These are phyloP conservation scores for Solanum medicagineum DNA, from an alignment of 257 asterid genomes.

Conservation along the genomic window DNA sequence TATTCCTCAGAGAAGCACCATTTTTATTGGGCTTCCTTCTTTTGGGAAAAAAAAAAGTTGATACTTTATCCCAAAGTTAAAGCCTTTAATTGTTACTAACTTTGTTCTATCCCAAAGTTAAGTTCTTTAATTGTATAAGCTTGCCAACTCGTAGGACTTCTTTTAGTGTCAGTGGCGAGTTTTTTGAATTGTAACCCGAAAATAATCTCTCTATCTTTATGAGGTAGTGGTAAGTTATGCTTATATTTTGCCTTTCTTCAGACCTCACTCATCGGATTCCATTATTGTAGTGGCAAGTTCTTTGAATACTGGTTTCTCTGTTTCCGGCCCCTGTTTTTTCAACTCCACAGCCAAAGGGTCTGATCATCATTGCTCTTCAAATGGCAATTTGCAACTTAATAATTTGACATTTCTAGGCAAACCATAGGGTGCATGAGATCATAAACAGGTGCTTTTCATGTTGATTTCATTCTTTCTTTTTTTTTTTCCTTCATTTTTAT, in stretches of 20 bases:
- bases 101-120: not conserved
- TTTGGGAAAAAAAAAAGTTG: slow-evolving; percentile 7
- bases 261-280: too few species aligned
- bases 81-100: not conserved
- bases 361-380: not conserved
- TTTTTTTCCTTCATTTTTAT: not conserved
- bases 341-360: not conserved
- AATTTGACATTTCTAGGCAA: not conserved
- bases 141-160: not conserved
- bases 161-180: not conserved
- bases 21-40: not conserved
- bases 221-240: too few species aligned
- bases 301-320: not conserved
- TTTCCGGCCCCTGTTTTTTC: not conserved
- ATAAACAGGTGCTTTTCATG: not conserved
- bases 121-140: not conserved
- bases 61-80: slow-evolving; percentile 9
- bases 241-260: too few species aligned
- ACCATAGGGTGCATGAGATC: not conserved
- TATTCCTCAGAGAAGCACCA: not conserved
- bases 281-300: not conserved
- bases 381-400: not conserved
- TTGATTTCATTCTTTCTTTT: not conserved
- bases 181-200: not conserved
- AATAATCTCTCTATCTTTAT: too few species aligned